Conservation (phyloP, 2,329 filamentous ascomycete genomes). For the Penicillium sp. region DNA sequence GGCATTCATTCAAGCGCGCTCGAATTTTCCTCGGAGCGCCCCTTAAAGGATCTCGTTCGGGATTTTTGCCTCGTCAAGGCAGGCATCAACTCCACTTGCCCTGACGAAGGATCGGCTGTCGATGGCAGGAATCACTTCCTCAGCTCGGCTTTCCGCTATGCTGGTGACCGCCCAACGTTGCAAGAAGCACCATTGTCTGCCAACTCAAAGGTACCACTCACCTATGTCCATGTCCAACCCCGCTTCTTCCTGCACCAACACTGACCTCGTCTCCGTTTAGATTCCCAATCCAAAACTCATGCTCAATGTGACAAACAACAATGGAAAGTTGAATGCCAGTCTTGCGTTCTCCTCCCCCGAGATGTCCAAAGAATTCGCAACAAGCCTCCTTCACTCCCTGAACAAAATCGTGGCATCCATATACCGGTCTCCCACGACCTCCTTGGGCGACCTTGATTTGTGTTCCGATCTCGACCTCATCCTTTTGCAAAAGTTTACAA, state of each 20-base stretch:
- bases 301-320: not conserved
- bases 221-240: not conserved
- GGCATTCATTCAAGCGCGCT: not conserved
- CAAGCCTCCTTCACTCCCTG: slow-evolving; percentile 14
- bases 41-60: not conserved
- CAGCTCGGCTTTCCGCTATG: not conserved
- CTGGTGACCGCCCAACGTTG: not conserved
- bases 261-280: not conserved
- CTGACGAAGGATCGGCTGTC: not conserved
- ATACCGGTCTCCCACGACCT: not conserved
- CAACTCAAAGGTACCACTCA: not conserved
- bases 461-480: slow-evolving; percentile 12
- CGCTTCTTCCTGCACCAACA: no score
- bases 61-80: not conserved
- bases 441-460: slow-evolving; percentile 6
- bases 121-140: not conserved
- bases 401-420: slow-evolving; percentile 11
- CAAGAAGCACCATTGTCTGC: not conserved
- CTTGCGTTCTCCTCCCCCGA: not conserved
- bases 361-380: not conserved
- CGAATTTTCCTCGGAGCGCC: not conserved
- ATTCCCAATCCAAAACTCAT: not conserved
- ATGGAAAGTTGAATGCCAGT: not conserved
- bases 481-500: slow-evolving; percentile 11
- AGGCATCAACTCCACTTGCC: not conserved